Conservation (phyloP, 1,139 yeast species). For the Geotrichum reessii region DNA sequence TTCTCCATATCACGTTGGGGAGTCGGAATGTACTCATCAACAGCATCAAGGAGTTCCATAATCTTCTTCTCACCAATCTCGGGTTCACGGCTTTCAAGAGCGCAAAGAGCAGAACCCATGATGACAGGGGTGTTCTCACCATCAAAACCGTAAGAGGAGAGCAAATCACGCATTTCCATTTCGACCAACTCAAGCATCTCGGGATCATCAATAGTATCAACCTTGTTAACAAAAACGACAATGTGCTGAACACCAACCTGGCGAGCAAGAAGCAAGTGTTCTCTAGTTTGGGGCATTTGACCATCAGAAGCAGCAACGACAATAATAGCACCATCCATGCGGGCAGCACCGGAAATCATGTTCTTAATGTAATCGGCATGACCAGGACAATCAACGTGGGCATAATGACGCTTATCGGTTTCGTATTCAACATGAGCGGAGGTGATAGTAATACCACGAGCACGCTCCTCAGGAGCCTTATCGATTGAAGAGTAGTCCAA, state of each 20-base stretch:
- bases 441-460: slow-evolving; percentile 98
- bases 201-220: slow-evolving; percentile 95
- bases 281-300: slow-evolving; percentile 99
- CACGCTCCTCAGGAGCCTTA: slow-evolving; percentile 99
- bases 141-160: slow-evolving; percentile 86
- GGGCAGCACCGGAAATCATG: slow-evolving; percentile 99
- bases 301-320: slow-evolving; percentile 99
- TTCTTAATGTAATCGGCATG: slow-evolving; percentile 98
- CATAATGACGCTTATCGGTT: slow-evolving; percentile 87
- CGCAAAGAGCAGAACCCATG: slow-evolving; percentile 98
- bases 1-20: slow-evolving; percentile 94
- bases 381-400: slow-evolving; percentile 98
- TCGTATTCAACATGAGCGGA: slow-evolving; percentile 96
- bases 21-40: slow-evolving; percentile 92
- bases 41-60: slow-evolving; percentile 77
- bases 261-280: slow-evolving; percentile 95
- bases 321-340: slow-evolving; percentile 99
- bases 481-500: slow-evolving; percentile 91
- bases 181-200: slow-evolving; percentile 99
- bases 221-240: slow-evolving; percentile 96
- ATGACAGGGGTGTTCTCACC: slow-evolving; percentile 97
- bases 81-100: slow-evolving; percentile 80
- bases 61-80: slow-evolving; percentile 91
- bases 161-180: slow-evolving; percentile 99
- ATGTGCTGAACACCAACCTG: slow-evolving; percentile 98